These are phyloP conservation scores for Penicillium sp. DNA, from an alignment of 2,329 filamentous ascomycete genomes.

Conservation along the genomic window DNA sequence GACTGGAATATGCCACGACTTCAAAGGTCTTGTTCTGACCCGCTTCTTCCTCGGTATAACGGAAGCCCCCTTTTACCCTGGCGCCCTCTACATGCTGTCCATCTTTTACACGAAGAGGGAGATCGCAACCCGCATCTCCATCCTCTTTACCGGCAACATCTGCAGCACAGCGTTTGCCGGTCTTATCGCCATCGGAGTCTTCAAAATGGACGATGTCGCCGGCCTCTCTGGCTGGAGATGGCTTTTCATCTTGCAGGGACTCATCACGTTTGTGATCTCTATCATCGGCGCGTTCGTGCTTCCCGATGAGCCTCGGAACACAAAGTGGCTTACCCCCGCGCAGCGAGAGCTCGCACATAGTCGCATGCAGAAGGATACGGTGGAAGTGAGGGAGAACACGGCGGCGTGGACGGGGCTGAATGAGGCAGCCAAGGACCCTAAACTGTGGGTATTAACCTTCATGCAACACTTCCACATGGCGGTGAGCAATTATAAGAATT, in stretches of 20 bases:
- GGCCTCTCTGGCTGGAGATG: slow-evolving; percentile 62
- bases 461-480: slow-evolving; percentile 55
- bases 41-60: slow-evolving; percentile 44
- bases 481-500: slow-evolving; percentile 51
- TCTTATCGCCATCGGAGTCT: slow-evolving; percentile 62
- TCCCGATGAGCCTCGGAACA: slow-evolving; percentile 48
- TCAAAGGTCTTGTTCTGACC: slow-evolving; percentile 43
- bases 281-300: slow-evolving; percentile 48
- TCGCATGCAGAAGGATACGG: slow-evolving; percentile 52
- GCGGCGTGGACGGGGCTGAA: slow-evolving; percentile 48
- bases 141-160: slow-evolving; percentile 65
- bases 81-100: slow-evolving; percentile 65
- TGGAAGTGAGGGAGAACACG: slow-evolving; percentile 47
- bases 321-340: slow-evolving; percentile 29
- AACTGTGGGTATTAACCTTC: slow-evolving; percentile 50
- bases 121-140: slow-evolving; percentile 60
- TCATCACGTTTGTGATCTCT: slow-evolving; percentile 50
- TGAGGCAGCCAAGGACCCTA: slow-evolving; percentile 31
- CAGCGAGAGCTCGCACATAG: slow-evolving; percentile 48
- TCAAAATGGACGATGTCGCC: slow-evolving; percentile 61
- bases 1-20: slow-evolving; percentile 43
- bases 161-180: slow-evolving; percentile 66
- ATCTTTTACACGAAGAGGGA: slow-evolving; percentile 70
- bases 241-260: slow-evolving; percentile 54
- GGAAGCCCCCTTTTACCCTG: slow-evolving; percentile 59